Evolutionary conservation across 805 yeast species (phyloP), one percentile per base, ranked within the genome.

Genomic region (Starmerella floricola): DNA sequence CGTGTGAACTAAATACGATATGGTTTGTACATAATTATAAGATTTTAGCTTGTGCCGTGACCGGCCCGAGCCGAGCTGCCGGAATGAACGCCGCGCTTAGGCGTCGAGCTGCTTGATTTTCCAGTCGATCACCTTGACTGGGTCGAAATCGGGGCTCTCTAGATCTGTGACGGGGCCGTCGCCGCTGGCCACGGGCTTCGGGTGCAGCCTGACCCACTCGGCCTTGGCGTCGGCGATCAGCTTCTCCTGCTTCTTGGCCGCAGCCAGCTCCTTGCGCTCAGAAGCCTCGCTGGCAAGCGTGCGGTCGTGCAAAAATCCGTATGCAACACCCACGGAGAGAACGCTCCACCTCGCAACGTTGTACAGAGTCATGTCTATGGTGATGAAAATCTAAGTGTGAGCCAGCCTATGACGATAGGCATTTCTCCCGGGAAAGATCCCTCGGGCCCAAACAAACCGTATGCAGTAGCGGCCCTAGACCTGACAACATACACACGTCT

Each of bases 141-240:
- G 73, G 62, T 87, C 97, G 63, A 85, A 73, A 67, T 86, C 80
- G 52, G 94, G 91, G 65, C 86, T 94, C 57, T 84, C 88, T 61
- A 86, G 71, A 66, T 87, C 72, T 40, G 71, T 68, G 34, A 64
- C 53, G n/a, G 69, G 63, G 37, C 67, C 54, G 24, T 65, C 55
- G n/a, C 59, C 51, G 36, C 61, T 51, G 18, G 61, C 58, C 28
- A 59, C 63, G 45, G 69, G 69, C 47, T 63, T 63, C 49, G 66
- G 67, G 56, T 72, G 64, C 57, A 76, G 65, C 64, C 74, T 79
- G 54, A 84, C 86, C 66, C 72, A 88, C 67, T 83, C 87, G 41
- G 79, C 80, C 70, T 83, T 86, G 54, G 97, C 98, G 64, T 85
- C 80, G 46, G 70, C 76, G 56, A 88, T 82, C 60, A 87, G 74